phyloP scores from a whole-genome alignment of 805 yeast species.

The Myxozyma mucilagina region DNA sequence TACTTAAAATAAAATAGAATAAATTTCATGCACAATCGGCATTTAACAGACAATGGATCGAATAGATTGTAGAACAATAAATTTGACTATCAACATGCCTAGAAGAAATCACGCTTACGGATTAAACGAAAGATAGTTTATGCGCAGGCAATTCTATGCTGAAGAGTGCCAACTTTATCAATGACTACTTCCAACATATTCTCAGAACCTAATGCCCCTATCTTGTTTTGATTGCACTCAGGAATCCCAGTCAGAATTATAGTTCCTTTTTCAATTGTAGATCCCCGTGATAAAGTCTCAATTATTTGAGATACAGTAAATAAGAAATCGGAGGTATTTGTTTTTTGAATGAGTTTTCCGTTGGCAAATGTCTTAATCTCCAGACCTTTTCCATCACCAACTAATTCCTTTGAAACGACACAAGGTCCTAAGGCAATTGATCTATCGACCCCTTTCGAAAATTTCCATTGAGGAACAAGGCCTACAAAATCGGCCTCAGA shows the following conservation, averaged over 20 bases:
- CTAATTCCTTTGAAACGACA: slow-evolving; percentile 42
- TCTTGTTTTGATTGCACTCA: slow-evolving; percentile 47
- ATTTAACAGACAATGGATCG: no score
- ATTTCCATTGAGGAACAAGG: slow-evolving; percentile 46
- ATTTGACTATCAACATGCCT: no score
- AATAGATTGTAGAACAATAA: no score
- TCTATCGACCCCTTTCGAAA: slow-evolving; percentile 54
- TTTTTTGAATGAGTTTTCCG: neutral
- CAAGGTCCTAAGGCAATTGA: slow-evolving; percentile 60
- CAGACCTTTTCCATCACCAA: neutral
- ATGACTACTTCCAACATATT: neutral
- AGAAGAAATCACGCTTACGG: no score
- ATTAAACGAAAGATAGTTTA: neutral
- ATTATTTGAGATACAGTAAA: slow-evolving; percentile 47
- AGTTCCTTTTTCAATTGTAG: slow-evolving; percentile 54
- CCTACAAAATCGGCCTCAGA: slow-evolving; percentile 46
- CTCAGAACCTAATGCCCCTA: neutral
- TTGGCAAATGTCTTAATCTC: neutral
- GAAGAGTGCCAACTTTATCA: neutral
- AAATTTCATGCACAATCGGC: no score
- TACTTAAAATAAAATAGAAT: no score
- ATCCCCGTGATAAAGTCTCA: slow-evolving; percentile 51
- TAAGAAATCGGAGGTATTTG: slow-evolving; percentile 44
- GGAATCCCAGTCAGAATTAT: slow-evolving; percentile 58
- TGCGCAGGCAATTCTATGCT: neutral